These are phyloP conservation scores for Lactifluus echinatus DNA, from an alignment of 768 basidiomycete genomes.

Conservation along the genomic window DNA sequence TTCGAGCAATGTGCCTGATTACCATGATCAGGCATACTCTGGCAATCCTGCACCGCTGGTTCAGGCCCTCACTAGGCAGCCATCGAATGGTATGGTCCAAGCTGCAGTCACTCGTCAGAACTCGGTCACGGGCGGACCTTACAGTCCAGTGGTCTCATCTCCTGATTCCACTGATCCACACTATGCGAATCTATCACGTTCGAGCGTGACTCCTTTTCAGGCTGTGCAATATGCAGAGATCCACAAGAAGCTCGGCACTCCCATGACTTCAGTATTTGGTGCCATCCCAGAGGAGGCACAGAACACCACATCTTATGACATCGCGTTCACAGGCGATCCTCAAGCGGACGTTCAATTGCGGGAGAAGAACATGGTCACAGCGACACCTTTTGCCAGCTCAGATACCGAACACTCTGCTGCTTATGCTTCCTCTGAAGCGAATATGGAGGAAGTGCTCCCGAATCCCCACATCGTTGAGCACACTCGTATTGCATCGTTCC, in stretches of 20 bases:
- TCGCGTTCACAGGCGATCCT: background rate
- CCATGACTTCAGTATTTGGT: slow-evolving; percentile 22
- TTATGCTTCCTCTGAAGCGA: slow-evolving; percentile 8
- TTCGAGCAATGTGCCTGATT: slow-evolving; percentile 20
- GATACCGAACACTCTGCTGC: background rate
- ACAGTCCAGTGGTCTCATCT: slow-evolving; percentile 16
- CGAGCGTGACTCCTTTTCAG: slow-evolving; percentile 68
- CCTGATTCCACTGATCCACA: slow-evolving; percentile 27
- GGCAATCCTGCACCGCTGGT: background rate
- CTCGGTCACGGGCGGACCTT: slow-evolving; percentile 18
- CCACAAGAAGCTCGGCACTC: slow-evolving; percentile 41
- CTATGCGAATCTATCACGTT: slow-evolving; percentile 57
- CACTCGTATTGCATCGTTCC: slow-evolving; percentile 40
- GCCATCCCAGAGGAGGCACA: slow-evolving; percentile 22
- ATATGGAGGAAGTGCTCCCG: slow-evolving; percentile 23
- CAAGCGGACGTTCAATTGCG: background rate
- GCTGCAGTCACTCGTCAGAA: slow-evolving; percentile 21
- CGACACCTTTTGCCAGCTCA: slow-evolving; percentile 28
- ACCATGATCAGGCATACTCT: background rate
- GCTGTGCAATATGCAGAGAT: slow-evolving; percentile 70
- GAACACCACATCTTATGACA: slow-evolving; percentile 7
- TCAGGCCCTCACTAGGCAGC: slow-evolving; percentile 17
- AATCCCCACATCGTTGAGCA: slow-evolving; percentile 27
- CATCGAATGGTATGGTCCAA: background rate
- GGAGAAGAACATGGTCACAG: slow-evolving; percentile 14